Conservation (phyloP, 768 basidiomycete genomes). For the Russula ochroleuca region DNA sequence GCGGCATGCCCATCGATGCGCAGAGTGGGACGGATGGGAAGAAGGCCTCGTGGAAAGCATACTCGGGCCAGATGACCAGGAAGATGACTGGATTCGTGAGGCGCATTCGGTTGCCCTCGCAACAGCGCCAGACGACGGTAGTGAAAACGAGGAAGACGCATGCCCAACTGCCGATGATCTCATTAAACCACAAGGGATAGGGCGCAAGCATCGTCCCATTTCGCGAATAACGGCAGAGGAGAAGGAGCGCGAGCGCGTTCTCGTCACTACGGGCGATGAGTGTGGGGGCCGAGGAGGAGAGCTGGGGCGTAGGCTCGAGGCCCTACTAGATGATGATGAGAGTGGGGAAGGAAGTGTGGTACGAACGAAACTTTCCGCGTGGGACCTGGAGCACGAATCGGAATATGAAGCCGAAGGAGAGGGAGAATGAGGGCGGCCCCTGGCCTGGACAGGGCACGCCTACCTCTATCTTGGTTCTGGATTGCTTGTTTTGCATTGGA, state of each 20-base stretch:
- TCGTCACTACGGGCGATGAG: conserved; percentile 67
- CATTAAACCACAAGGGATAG: conserved; percentile 21
- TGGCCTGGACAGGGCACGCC: neutral
- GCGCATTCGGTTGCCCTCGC: neutral
- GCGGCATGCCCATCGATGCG: conserved; percentile 73
- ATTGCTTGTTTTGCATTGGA: conserved; percentile 15
- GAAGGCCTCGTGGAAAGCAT: conserved; percentile 76
- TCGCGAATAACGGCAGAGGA: conserved; percentile 52
- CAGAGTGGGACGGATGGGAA: conserved; percentile 91
- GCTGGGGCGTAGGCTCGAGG: conserved; percentile 69
- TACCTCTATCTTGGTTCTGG: neutral
- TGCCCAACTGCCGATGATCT: conserved; percentile 26
- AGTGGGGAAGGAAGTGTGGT: conserved; percentile 23
- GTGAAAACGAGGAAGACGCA: conserved; percentile 22
- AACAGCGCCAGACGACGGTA: neutral
- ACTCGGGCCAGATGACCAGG: conserved; percentile 64
- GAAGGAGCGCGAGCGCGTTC: conserved; percentile 63
- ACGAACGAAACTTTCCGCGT: conserved; percentile 4
- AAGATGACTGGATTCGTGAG: conserved; percentile 61
- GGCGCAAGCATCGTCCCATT: conserved; percentile 40
- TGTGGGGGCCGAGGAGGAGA: conserved; percentile 79
- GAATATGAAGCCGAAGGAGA: conserved; percentile 32
- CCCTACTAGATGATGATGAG: conserved; percentile 53
- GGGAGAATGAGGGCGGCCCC: conserved; percentile 21
- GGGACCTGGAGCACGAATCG: conserved; percentile 25